Evolutionary conservation across 768 basidiomycete species (phyloP).

Genomic region (Leccinum disarticulatum): DNA sequence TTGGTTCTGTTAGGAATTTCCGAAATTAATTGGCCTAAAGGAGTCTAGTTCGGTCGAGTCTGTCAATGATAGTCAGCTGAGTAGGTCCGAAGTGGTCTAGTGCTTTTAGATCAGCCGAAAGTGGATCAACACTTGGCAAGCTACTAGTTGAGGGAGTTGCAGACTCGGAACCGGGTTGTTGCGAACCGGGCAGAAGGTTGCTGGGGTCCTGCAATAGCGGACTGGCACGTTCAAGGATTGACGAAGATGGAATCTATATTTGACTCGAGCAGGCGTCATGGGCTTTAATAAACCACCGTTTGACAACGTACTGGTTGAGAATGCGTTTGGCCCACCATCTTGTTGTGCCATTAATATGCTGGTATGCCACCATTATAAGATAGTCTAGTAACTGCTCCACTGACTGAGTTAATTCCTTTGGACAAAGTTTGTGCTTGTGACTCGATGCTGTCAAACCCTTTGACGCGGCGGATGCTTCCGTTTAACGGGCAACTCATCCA

Average conservation of each 20-base stretch:
- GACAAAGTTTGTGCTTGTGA: background rate
- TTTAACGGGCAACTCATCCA: background rate
- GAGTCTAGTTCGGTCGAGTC: background rate
- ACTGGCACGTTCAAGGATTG: background rate
- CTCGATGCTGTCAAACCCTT: background rate
- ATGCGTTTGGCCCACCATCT: background rate
- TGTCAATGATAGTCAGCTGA: background rate
- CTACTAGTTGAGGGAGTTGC: background rate
- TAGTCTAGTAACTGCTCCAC: background rate
- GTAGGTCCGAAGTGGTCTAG: background rate
- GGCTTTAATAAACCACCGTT: background rate
- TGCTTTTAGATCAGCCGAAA: background rate
- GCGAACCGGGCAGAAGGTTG: background rate
- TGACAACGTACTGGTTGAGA: background rate
- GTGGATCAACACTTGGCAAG: too few relatives aligned
- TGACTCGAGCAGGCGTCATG: background rate
- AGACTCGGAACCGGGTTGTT: background rate
- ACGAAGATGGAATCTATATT: background rate
- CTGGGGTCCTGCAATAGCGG: background rate
- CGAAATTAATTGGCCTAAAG: conserved; percentile 15
- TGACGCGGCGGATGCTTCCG: background rate
- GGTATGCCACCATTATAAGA: background rate
- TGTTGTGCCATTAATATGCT: background rate
- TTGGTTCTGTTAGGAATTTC: conserved; percentile 1
- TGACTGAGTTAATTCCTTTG: background rate